phyloP scores from a whole-genome alignment of 306 rosid genomes.

The Dicorynia guianensis region DNA sequence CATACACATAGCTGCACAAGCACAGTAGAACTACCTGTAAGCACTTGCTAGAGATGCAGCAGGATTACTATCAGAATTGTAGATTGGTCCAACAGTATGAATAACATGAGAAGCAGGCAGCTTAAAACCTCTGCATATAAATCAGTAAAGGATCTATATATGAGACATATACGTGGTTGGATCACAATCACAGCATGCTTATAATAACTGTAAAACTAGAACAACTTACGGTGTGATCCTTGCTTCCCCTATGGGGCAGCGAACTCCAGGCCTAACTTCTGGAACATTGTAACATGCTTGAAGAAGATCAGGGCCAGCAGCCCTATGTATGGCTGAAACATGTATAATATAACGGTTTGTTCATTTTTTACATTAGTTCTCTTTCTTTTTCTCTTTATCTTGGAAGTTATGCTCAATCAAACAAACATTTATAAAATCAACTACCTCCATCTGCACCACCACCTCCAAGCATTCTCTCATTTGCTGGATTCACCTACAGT shows the following conservation, averaged over 20 bases:
- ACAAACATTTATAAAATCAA: not conserved
- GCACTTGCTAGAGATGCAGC: slow-evolving; percentile 70
- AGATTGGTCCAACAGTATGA: slow-evolving; percentile 89
- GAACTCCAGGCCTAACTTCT: slow-evolving; percentile 73
- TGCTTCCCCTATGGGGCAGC: slow-evolving; percentile 95
- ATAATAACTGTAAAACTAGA: slow-evolving; percentile 1
- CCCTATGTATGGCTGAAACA: slow-evolving; percentile 77
- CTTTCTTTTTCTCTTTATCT: not conserved
- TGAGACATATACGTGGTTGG: not conserved
- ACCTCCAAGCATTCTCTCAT: slow-evolving; percentile 93
- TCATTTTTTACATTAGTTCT: not conserved
- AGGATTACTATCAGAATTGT: slow-evolving; percentile 50
- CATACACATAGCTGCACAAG: slow-evolving; percentile 12
- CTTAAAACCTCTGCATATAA: slow-evolving; percentile 73
- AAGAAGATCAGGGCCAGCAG: slow-evolving; percentile 84
- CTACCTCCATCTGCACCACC: slow-evolving; percentile 98
- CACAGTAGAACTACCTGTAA: slow-evolving; percentile 61
- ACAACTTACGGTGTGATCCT: slow-evolving; percentile 77
- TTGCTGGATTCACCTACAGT: slow-evolving; percentile 88
- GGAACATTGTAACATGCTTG: slow-evolving; percentile 74
- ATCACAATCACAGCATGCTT: not conserved
- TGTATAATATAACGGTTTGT: not conserved
- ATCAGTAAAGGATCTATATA: slow-evolving; percentile 24
- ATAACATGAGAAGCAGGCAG: slow-evolving; percentile 82
- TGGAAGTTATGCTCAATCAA: not conserved